Conservation (phyloP, 805 yeast genomes). For the Wickerhamiella qilinensis region DNA sequence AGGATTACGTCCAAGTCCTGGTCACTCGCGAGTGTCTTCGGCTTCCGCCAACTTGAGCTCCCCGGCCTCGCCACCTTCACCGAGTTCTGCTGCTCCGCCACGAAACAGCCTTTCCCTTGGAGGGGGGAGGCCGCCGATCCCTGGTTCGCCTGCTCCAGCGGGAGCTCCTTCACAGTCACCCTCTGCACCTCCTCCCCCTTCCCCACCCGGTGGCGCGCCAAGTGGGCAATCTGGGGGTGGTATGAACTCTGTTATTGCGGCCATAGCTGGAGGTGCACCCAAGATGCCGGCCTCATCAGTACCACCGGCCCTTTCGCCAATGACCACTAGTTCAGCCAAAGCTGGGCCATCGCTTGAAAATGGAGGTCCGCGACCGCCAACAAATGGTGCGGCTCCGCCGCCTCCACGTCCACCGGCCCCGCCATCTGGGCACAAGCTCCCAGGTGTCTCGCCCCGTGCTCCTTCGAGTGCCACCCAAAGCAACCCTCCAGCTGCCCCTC, state of each 20-base stretch:
- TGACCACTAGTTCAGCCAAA: conserved; percentile 10
- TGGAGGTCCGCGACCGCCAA: no score
- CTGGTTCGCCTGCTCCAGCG: conserved; percentile 6
- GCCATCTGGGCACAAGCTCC: neutral
- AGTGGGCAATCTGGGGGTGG: neutral
- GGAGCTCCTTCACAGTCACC: conserved; percentile 3
- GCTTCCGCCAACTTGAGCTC: no score
- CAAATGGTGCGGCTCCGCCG: conserved; percentile 16
- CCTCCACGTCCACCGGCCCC: conserved; percentile 14
- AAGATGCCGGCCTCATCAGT: conserved; percentile 9
- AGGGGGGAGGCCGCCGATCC: no score
- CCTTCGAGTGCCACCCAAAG: no score
- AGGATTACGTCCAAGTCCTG: no score
- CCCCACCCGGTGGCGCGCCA: neutral
- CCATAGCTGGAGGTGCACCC: conserved; percentile 10
- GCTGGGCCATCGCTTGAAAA: conserved; percentile 17
- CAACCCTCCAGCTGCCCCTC: no score
- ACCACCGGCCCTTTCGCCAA: conserved; percentile 14
- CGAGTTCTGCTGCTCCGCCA: no score
- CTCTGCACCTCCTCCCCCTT: neutral
- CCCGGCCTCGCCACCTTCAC: no score
- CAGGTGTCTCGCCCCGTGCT: no score
- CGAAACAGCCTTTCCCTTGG: no score
- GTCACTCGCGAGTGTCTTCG: no score
- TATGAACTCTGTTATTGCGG: neutral